Evolutionary conservation across 2,329 filamentous ascomycete species (phyloP).

Genomic region (Ophiocordyceps camponoti-saundersi): DNA sequence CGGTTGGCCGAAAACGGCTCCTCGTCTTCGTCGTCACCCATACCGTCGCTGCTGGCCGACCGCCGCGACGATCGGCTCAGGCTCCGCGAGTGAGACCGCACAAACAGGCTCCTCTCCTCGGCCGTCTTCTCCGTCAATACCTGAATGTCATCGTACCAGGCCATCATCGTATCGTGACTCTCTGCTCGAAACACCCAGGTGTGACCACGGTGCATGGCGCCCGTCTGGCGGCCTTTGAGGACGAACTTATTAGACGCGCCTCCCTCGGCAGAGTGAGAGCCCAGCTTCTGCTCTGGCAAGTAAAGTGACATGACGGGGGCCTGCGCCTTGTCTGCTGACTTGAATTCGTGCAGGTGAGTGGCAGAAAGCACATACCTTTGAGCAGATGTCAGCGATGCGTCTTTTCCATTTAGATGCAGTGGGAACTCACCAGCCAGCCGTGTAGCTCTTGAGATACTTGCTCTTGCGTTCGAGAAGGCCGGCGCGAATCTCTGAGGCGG

Average conservation of each 20-base stretch:
- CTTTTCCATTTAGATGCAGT: too few relatives aligned
- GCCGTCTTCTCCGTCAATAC: constrained; percentile 73
- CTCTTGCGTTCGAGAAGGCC: constrained; percentile 93
- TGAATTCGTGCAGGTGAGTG: constrained; percentile 96
- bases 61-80: constrained; percentile 48
- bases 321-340: constrained; percentile 86
- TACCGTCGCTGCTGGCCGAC: constrained; percentile 56
- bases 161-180: constrained; percentile 85
- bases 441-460: constrained; percentile 97
- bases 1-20: constrained; percentile 40
- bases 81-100: constrained; percentile 65
- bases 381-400: not conserved
- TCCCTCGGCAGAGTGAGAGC: constrained; percentile 68
- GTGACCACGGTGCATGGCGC: constrained; percentile 71
- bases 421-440: constrained; percentile 64
- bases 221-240: constrained; percentile 88
- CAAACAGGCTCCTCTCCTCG: constrained; percentile 76
- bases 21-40: constrained; percentile 59
- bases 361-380: constrained; percentile 84
- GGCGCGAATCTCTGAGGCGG: constrained; percentile 68
- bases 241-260: constrained; percentile 95
- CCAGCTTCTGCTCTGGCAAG: constrained; percentile 85
- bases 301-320: constrained; percentile 93
- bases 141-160: constrained; percentile 90
- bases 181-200: constrained; percentile 58